Evolutionary conservation across 176 grass and related monocot genomes (phyloP), one percentile per base, ranked within the genome.

Genomic region (Coix lacrymajobi): DNA sequence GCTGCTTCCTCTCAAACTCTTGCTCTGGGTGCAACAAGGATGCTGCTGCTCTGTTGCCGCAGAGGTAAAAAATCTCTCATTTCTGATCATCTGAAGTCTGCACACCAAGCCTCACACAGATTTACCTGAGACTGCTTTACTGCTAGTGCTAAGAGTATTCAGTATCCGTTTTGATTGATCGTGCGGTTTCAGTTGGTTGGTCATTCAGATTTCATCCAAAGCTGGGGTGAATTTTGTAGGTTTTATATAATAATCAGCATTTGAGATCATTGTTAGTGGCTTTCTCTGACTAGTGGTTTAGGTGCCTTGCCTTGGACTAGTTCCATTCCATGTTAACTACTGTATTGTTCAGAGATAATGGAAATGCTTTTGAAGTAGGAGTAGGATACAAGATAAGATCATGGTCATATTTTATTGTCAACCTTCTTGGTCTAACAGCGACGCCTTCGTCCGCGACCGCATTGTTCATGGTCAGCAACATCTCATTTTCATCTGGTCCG

Each of bases 11-110:
- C 56, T 5, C 56, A 67, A 79, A 60, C 73, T 85, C 61, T 22
- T 79, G 87, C 67, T 54, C 62, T 82, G 88, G 40, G 48, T 90
- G 87, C 82, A 90, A 85, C 48, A 79, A 85, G 58, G 64, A 60
- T 30, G 58, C 64, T 30, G 58, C 64, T 30, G 46, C 71, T 30
- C 34, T 79, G 57, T 30, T 71, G 57, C 71, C 57, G 39, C 52
- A 36, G 10, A 82, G 78, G 79, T 79, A 56, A 40, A 41, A 2
- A 26, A 14, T 36, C 3, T 41, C 33, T 54, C 51, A 22, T 48
- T 15, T 62, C 62, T 54, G 39, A 77, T 24, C 72, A 13, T 48
- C 43, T 60, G 29, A 16, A 48, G 0, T 39, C 43, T 60, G 22
- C 39, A 62, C 4, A 60, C 76, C 29, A 71, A 26, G 31, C 13